phyloP scores from a whole-genome alignment of 106 monocot genomes.

The Acorus gramineus region DNA sequence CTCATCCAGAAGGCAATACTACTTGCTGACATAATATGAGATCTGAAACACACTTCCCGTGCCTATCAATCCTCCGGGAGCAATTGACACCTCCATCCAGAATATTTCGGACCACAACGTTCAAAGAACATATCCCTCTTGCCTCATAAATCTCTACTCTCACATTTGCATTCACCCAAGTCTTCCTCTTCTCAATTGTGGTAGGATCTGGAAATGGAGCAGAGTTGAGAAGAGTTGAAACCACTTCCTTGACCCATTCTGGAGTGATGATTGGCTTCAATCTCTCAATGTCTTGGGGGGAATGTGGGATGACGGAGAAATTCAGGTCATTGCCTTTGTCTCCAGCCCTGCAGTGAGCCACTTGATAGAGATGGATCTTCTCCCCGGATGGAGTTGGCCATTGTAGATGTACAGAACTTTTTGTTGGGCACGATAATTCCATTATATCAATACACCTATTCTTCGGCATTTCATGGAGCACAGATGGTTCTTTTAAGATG shows the following conservation, averaged over 20 bases:
- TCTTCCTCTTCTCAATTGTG: conserved; percentile 11
- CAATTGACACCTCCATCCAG: conserved; percentile 96
- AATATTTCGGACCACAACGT: conserved; percentile 73
- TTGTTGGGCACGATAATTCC: not conserved
- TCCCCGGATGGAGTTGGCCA: conserved; percentile 24
- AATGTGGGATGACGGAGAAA: conserved; percentile 87
- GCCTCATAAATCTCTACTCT: conserved; percentile 73
- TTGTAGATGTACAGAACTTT: conserved; percentile 6
- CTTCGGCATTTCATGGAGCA: not conserved
- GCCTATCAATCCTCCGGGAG: conserved; percentile 87
- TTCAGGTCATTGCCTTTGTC: conserved; percentile 97
- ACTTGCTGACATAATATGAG: conserved; percentile 73
- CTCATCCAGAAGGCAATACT: conserved; percentile 35
- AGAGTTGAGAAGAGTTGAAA: conserved; percentile 39
- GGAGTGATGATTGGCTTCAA: conserved; percentile 60
- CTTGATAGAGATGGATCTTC: conserved; percentile 62
- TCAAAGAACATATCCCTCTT: conserved; percentile 70
- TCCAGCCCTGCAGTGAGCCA: conserved; percentile 85
- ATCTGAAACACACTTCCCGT: conserved; percentile 93
- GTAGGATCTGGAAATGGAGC: conserved; percentile 28
- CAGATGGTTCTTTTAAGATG: not conserved
- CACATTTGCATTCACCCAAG: conserved; percentile 21
- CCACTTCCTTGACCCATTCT: conserved; percentile 52
- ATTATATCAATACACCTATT: not conserved
- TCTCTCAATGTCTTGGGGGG: conserved; percentile 47